These are phyloP conservation scores for Begonia masoniana DNA, from an alignment of 306 rosid genomes.

Conservation along the genomic window DNA sequence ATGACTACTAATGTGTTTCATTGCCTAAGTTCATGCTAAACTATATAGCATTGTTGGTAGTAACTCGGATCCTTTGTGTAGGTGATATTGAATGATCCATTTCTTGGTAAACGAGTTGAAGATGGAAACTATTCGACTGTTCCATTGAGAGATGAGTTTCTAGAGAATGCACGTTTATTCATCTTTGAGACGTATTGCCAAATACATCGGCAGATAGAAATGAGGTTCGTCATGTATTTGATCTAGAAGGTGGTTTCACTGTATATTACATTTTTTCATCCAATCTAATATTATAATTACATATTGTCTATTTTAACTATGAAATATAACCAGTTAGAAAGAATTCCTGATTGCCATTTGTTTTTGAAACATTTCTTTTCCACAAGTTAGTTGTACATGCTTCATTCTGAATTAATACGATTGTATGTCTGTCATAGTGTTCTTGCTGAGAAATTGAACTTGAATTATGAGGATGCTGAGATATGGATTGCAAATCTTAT, in stretches of 20 bases:
- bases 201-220: constrained; percentile 78
- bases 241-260: background rate
- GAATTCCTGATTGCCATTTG: no score
- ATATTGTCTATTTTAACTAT: no score
- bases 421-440: constrained; percentile 26
- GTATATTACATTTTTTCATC: no score
- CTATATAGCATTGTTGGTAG: background rate
- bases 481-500: constrained; percentile 85
- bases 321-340: no score
- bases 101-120: constrained; percentile 87
- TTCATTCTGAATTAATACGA: no score
- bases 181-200: constrained; percentile 97
- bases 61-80: constrained; percentile 20
- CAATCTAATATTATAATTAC: no score
- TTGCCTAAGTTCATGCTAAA: no score
- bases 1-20: no score
- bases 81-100: constrained; percentile 94
- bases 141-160: constrained; percentile 90
- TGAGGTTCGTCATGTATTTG: constrained; percentile 36
- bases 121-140: constrained; percentile 75
- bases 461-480: constrained; percentile 89
- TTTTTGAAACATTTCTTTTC: no score
- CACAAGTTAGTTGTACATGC: no score
- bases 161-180: constrained; percentile 90
- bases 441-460: constrained; percentile 82